These are phyloP conservation scores for Lactarius akahatsu DNA, from an alignment of 768 basidiomycete species.

Conservation along the genomic window DNA sequence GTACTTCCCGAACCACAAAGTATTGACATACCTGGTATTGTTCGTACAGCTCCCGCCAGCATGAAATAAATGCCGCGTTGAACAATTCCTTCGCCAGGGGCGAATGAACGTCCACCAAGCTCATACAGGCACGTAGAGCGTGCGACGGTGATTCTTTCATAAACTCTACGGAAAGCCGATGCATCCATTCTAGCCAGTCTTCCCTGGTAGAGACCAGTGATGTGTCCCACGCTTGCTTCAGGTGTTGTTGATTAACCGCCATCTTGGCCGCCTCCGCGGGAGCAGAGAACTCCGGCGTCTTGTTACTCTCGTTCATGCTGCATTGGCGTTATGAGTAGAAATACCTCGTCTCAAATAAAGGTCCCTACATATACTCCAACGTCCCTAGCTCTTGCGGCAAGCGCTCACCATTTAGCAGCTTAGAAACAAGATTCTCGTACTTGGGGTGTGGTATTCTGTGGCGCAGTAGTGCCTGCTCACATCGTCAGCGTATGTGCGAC, in stretches of 20 bases:
- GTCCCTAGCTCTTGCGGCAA: conserved; percentile 82
- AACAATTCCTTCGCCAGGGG: conserved; percentile 93
- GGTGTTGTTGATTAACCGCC: conserved; percentile 93
- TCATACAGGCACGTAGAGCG: conserved; percentile 96
- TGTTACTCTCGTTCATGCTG: conserved; percentile 58
- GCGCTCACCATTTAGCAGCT: conserved; percentile 88
- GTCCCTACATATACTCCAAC: conserved; percentile 60
- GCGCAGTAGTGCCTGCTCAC: conserved; percentile 63
- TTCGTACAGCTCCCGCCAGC: conserved; percentile 95
- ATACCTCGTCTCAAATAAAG: neutral
- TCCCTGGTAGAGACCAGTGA: conserved; percentile 72
- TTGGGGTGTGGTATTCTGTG: conserved; percentile 75
- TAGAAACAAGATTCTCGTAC: conserved; percentile 86
- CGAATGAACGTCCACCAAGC: conserved; percentile 85
- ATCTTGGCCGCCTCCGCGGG: conserved; percentile 82
- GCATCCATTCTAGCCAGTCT: conserved; percentile 97
- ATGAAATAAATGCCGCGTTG: conserved; percentile 97
- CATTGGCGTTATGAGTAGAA: conserved; percentile 3
- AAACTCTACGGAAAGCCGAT: conserved; percentile 86
- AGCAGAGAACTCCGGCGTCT: conserved; percentile 70
- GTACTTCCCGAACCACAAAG: neutral
- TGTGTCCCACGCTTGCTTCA: conserved; percentile 95
- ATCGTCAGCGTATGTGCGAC: conserved; percentile 16
- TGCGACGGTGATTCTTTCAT: conserved; percentile 99
- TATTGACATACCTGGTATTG: conserved; percentile 77